phyloP scores from a whole-genome alignment of 257 asterid genomes.

The Solanum chiquidenum region DNA sequence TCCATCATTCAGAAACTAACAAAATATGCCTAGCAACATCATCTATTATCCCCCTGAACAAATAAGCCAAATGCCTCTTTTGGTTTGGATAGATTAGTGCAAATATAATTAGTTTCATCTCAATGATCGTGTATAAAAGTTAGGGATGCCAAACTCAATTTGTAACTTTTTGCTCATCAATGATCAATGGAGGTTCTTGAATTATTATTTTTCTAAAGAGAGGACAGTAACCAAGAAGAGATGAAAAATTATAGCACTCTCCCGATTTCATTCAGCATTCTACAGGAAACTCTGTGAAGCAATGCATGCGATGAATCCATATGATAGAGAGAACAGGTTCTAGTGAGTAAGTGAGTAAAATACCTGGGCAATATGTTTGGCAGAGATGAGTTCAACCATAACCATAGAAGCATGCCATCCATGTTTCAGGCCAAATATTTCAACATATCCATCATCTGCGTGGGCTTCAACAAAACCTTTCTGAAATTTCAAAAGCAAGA shows the following conservation, averaged over 20 bases:
- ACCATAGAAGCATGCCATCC: slow-evolving; percentile 99
- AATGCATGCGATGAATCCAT: neutral
- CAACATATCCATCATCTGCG: slow-evolving; percentile 69
- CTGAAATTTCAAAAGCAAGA: slow-evolving; percentile 17
- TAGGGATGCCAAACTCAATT: neutral
- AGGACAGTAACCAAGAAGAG: neutral
- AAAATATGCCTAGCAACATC: neutral
- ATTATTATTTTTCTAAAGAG: neutral
- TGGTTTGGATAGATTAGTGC: neutral
- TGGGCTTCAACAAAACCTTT: slow-evolving; percentile 78
- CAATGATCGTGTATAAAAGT: neutral
- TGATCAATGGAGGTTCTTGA: neutral
- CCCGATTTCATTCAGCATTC: neutral
- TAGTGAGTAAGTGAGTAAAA: neutral
- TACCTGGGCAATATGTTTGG: slow-evolving; percentile 93
- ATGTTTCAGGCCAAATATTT: slow-evolving; percentile 74
- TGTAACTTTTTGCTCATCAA: neutral
- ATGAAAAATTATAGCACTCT: neutral
- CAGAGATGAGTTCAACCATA: slow-evolving; percentile 76
- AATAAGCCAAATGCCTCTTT: neutral
- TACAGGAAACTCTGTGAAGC: neutral
- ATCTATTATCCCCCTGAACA: neutral
- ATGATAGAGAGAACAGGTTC: neutral
- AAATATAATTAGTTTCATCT: neutral
- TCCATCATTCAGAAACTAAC: neutral